These are phyloP conservation scores for Graphilbum fragrans DNA, from an alignment of 2,329 filamentous ascomycete species.

Conservation along the genomic window DNA sequence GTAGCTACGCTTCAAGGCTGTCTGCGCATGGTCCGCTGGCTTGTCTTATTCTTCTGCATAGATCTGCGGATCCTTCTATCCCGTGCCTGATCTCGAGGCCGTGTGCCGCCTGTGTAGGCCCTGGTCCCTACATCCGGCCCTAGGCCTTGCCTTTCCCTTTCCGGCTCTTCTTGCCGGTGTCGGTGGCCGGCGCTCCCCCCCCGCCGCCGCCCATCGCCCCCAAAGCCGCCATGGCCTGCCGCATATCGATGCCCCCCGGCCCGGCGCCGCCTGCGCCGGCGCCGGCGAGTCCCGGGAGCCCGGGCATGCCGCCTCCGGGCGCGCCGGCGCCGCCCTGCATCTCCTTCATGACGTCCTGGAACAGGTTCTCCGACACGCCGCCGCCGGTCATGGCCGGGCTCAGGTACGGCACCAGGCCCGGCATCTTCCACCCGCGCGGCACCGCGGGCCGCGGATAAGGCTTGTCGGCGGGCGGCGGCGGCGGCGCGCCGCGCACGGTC, in stretches of 20 bases:
- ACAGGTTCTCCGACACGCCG: constrained; percentile 84
- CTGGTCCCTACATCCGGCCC: background rate
- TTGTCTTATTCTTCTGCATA: too few relatives aligned
- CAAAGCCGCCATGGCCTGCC: constrained; percentile 5
- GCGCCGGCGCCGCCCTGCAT: constrained; percentile 48
- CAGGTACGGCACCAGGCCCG: constrained; percentile 70
- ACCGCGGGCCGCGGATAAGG: constrained; percentile 61
- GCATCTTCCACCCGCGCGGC: constrained; percentile 86
- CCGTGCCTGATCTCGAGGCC: too few relatives aligned
- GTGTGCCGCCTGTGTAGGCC: too few relatives aligned
- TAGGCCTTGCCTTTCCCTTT: constrained; percentile 17
- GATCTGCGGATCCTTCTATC: too few relatives aligned
- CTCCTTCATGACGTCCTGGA: constrained; percentile 95
- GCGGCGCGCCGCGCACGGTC: constrained; percentile 60
- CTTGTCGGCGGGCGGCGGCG: constrained; percentile 49
- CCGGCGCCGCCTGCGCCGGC: constrained; percentile 19
- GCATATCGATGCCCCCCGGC: constrained; percentile 4
- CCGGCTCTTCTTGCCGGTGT: constrained; percentile 7
- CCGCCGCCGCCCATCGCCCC: constrained; percentile 16
- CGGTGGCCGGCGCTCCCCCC: constrained; percentile 12
- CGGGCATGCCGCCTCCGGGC: constrained; percentile 19
- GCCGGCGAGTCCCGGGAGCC: too few relatives aligned
- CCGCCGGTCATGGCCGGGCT: constrained; percentile 85
- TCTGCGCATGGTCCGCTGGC: too few relatives aligned
- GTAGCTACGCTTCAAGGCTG: too few relatives aligned